These are phyloP conservation scores for Lentinula novae-zelandiae DNA, from an alignment of 1,284 basidiomycete species.

Conservation along the genomic window DNA sequence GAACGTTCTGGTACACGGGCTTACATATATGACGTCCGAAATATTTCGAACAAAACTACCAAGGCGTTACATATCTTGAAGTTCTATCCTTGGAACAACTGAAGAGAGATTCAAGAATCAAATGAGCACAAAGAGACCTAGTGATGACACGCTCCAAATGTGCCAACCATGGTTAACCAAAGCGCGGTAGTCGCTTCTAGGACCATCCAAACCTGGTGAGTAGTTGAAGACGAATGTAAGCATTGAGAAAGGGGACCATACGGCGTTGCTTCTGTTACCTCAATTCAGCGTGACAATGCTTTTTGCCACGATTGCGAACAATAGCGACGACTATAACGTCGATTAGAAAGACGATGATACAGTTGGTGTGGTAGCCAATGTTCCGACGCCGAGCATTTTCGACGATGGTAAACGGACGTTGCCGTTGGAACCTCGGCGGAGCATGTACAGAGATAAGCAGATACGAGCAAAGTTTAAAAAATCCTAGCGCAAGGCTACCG, in stretches of 20 bases:
- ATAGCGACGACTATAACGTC: conserved; percentile 49
- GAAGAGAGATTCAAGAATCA: too few species aligned
- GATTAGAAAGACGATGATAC: conserved; percentile 42
- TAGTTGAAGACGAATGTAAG: conserved; percentile 6
- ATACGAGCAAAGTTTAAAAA: conserved; percentile 47
- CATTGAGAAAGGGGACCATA: conserved; percentile 27
- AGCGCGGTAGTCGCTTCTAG: conserved; percentile 45
- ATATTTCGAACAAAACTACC: too few species aligned
- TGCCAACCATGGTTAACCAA: conserved; percentile 41
- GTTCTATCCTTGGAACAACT: too few species aligned
- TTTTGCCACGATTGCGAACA: conserved; percentile 37
- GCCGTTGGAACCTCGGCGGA: conserved; percentile 35
- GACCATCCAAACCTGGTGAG: conserved; percentile 47
- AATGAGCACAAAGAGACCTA: too few species aligned
- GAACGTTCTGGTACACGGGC: too few species aligned
- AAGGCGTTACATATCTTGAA: too few species aligned
- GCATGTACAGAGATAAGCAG: conserved; percentile 34
- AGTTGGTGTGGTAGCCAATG: conserved; percentile 45
- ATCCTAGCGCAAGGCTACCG: conserved; percentile 35
- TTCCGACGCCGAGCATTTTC: conserved; percentile 28
- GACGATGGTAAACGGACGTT: conserved; percentile 30
- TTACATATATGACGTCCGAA: too few species aligned
- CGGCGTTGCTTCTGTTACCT: conserved; percentile 52
- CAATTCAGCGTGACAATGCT: conserved; percentile 36
- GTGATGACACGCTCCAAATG: conserved; percentile 29